These are phyloP conservation scores for Salix exigua DNA, from an alignment of 345 rosid genomes.

Conservation along the genomic window DNA sequence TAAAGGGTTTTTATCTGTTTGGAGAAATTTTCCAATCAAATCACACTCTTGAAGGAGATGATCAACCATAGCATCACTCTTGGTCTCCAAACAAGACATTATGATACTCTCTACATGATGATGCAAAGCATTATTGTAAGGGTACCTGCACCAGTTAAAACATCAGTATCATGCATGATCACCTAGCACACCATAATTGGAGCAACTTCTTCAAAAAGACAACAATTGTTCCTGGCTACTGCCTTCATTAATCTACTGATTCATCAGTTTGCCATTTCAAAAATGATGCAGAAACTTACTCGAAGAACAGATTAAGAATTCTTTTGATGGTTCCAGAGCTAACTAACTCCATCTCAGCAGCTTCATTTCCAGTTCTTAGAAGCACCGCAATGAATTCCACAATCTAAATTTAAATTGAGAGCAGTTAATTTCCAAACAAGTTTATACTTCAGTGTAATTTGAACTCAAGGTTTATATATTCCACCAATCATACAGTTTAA, in stretches of 20 bases:
- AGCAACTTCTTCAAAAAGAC: neutral
- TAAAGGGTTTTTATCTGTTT: slow-evolving; percentile 60
- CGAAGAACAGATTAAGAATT: slow-evolving; percentile 75
- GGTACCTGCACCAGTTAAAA: slow-evolving; percentile 63
- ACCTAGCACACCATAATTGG: neutral
- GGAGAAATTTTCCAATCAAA: slow-evolving; percentile 69
- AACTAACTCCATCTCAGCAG: slow-evolving; percentile 75
- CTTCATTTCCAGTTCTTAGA: slow-evolving; percentile 72
- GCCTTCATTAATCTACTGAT: neutral
- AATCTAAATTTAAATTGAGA: slow-evolving; percentile 42
- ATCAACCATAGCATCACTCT: slow-evolving; percentile 52
- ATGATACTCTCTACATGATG: slow-evolving; percentile 92
- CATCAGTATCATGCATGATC: slow-evolving; percentile 11
- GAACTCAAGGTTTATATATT: neutral
- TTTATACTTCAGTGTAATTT: neutral
- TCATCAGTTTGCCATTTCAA: slow-evolving; percentile 12
- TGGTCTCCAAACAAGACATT: slow-evolving; percentile 78
- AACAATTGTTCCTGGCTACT: neutral
- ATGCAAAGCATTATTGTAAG: slow-evolving; percentile 90
- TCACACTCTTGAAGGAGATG: slow-evolving; percentile 80
- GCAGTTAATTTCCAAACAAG: neutral
- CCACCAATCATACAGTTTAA: neutral
- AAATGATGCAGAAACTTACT: slow-evolving; percentile 45
- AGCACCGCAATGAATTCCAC: slow-evolving; percentile 96
- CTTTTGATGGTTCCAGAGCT: slow-evolving; percentile 74